Percentiles rank a stretch among this genome's conserved stretches.
Evolutionary conservation across 345 rosid species (phyloP).

Genomic region (Leavenworthia alabamica): DNA sequence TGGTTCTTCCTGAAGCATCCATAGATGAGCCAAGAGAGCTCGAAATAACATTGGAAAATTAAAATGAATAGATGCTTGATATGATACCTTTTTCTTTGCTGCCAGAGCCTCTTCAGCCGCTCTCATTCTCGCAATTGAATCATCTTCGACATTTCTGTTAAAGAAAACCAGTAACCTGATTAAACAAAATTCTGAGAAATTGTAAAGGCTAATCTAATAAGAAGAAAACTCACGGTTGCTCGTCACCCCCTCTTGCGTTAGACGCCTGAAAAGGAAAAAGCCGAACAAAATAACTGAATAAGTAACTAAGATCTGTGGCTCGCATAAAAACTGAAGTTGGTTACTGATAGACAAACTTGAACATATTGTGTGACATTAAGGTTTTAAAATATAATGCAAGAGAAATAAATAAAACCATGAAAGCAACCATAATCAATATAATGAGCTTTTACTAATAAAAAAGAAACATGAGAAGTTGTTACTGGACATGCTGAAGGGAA

Average conservation of each 20-base stretch:
- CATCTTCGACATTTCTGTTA: constrained; percentile 55
- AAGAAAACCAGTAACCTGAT: constrained; percentile 19
- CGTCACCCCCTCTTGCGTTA: constrained; percentile 41
- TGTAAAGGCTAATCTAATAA: background rate
- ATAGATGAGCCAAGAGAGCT: background rate
- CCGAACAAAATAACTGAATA: constrained; percentile 1
- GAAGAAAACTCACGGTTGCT: constrained; percentile 30
- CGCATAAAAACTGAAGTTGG: background rate
- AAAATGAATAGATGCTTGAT: background rate
- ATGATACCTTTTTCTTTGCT: constrained; percentile 66
- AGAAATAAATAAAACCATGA: background rate
- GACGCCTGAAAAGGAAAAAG: constrained; percentile 40
- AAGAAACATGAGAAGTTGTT: background rate
- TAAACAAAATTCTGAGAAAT: constrained; percentile 16
- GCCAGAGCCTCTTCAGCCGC: constrained; percentile 85
- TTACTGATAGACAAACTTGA: background rate
- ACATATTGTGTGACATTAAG: background rate
- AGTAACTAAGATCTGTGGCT: constrained; percentile 11
- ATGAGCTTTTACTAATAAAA: background rate
- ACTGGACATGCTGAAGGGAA: background rate
- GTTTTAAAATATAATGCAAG: background rate
- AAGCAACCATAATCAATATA: background rate
- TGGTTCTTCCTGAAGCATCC: constrained; percentile 54
- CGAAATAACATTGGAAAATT: background rate
- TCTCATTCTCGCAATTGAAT: constrained; percentile 74